Conservation (phyloP, 129 eudicot genomes). For the Deinandra increscens region DNA sequence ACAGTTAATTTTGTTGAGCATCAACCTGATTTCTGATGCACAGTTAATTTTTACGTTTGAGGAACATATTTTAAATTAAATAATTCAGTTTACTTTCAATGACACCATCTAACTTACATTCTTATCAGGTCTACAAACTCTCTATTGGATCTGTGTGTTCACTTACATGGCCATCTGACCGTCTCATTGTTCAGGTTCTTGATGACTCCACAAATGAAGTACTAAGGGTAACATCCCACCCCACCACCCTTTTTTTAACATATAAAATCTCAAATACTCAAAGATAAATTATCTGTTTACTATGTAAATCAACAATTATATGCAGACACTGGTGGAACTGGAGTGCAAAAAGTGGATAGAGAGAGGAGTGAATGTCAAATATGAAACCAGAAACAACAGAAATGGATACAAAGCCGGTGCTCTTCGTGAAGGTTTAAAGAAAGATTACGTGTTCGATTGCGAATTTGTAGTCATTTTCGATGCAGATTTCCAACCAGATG, state of each 20-base stretch:
- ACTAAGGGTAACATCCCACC: constrained; percentile 52
- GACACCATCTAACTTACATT: constrained; percentile 13
- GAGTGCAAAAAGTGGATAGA: constrained; percentile 71
- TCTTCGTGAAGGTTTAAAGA: constrained; percentile 69
- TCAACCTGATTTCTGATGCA: neutral
- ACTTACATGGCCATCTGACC: constrained; percentile 74
- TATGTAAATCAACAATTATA: neutral
- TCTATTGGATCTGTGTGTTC: constrained; percentile 78
- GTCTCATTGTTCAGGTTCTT: constrained; percentile 74
- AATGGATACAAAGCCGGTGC: constrained; percentile 92
- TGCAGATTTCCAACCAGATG: constrained; percentile 90
- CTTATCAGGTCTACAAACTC: constrained; percentile 75
- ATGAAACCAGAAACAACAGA: constrained; percentile 77
- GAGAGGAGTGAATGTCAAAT: constrained; percentile 70
- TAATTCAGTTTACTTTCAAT: neutral
- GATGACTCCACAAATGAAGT: constrained; percentile 83
- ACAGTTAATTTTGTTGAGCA: neutral
- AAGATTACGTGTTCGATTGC: constrained; percentile 64
- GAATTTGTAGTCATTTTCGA: constrained; percentile 76
- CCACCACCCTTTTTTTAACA: neutral
- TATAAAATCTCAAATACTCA: neutral
- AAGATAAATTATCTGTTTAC: neutral
- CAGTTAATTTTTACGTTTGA: neutral
- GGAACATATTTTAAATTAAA: neutral
- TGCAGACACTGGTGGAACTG: constrained; percentile 64